Percentiles rank a stretch among this genome's conserved stretches.
phyloP scores from a whole-genome alignment of 2,329 filamentous ascomycete genomes.

The Paecilomyces fulvus region DNA sequence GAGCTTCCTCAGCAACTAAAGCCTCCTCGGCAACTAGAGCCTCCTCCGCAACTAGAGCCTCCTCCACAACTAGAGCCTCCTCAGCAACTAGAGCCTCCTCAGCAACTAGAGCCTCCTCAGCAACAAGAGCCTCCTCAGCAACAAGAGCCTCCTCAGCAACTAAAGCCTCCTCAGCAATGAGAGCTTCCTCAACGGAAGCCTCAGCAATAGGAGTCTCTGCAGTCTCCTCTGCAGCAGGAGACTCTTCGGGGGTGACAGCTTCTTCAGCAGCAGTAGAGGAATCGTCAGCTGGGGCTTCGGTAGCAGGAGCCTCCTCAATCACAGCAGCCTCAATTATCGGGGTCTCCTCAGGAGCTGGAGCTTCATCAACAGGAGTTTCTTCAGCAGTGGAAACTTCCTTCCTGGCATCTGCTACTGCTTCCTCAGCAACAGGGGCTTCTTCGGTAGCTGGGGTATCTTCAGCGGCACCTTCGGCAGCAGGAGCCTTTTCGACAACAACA shows the following conservation, averaged over 20 bases:
- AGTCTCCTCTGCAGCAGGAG: background rate
- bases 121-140: background rate
- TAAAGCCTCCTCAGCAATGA: background rate
- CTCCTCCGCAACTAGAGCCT: no score
- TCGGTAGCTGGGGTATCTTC: background rate
- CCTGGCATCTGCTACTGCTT: background rate
- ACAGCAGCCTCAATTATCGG: background rate
- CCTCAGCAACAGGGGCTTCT: background rate
- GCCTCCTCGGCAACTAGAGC: no score
- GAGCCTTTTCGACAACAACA: background rate
- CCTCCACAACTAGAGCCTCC: no score
- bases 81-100: background rate
- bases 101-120: background rate
- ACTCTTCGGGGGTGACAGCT: background rate
- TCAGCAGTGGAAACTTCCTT: background rate
- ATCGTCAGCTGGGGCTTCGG: background rate
- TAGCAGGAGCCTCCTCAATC: background rate
- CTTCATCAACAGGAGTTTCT: background rate
- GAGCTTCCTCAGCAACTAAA: constrained; percentile 2
- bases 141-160: background rate
- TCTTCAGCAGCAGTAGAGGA: background rate
- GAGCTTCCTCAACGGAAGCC: constrained; percentile 1
- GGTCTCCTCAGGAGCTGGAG: background rate
- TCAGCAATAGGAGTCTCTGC: background rate
- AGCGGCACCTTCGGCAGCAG: background rate